Conservation (phyloP, 2,329 filamentous ascomycete genomes). For the Alternaria brassicicola region DNA sequence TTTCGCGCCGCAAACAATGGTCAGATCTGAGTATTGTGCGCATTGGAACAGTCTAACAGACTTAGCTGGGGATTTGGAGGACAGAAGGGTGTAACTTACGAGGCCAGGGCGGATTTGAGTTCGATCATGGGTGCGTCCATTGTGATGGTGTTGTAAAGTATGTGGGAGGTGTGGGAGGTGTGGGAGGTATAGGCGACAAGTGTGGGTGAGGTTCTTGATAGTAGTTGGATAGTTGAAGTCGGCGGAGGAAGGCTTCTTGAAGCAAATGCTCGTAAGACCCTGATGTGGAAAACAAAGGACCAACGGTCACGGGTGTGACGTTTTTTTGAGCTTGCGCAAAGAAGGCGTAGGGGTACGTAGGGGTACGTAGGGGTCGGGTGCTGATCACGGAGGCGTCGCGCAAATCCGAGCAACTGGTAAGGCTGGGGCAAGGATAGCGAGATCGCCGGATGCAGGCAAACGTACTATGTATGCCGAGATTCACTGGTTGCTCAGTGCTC, state of each 20-base stretch:
- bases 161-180: not conserved
- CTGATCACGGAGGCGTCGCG: slow-evolving; percentile 15
- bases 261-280: slow-evolving; percentile 13
- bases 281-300: slow-evolving; percentile 15
- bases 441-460: slow-evolving; percentile 10
- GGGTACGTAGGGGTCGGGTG: slow-evolving; percentile 27
- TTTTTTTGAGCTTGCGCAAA: slow-evolving; percentile 20
- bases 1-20: slow-evolving; percentile 53
- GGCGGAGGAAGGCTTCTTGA: slow-evolving; percentile 16
- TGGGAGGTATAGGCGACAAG: not conserved
- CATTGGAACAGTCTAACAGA: slow-evolving; percentile 46
- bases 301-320: slow-evolving; percentile 16
- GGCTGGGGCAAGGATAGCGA: slow-evolving; percentile 23
- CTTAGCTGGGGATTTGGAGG: slow-evolving; percentile 30
- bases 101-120: slow-evolving; percentile 55
- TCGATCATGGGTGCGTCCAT: slow-evolving; percentile 52
- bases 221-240: not conserved
- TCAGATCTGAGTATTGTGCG: slow-evolving; percentile 57
- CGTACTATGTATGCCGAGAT: slow-evolving; percentile 5
- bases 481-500: not conserved
- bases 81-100: slow-evolving; percentile 46
- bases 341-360: slow-evolving; percentile 24
- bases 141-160: slow-evolving; percentile 24
- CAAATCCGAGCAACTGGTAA: slow-evolving; percentile 22
- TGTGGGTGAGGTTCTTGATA: not conserved